Evolutionary conservation across 495 filamentous ascomycete species (phyloP), one percentile per base, ranked within the genome.

Genomic region (Penicillium coprophilum): DNA sequence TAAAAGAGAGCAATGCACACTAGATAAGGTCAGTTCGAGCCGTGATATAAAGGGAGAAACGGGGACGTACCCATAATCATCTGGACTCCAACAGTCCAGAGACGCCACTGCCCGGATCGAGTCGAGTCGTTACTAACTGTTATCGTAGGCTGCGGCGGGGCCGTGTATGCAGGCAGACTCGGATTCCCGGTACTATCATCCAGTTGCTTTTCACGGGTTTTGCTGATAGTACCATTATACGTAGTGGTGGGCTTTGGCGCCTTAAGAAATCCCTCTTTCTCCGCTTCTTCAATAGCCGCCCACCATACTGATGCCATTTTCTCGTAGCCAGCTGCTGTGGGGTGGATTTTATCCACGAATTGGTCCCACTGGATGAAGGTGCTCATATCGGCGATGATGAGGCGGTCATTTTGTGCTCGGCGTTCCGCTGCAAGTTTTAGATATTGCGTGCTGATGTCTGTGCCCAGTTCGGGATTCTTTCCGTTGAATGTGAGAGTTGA

Each of bases 301-400:
- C 69, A 79, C 75, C 76, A 85, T 0, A 84, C 67, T 2, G 71
- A 59, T 10, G 81, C 78, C 82, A 85, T 83, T 61, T 77, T 74
- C 55, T 62, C 56, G 46, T 84, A 84, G 10, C 81, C 82, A 1
- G 20, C 52, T 39, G 80, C 76, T 15, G 64, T 77, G 0, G 82
- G 82, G 47, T 85, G 82, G 0, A 70, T 80, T 6, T 66, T 70
- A 56, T 83, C 81, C 0, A 64, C 65, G 4, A 84, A 44, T 48
- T 82, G 75, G 6, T 44, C 50, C 6, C 38, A 2, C 11, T 30
- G 39, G 24, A 79, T 61, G 50, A 70, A 67, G 19, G 71, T 64
- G 55, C 50, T 59, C 77, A 83, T 81, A 10, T 85, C 81, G 2
- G 75, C 81, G 15, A 82, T 54, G 8, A 79, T 66, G 23, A 85